Evolutionary conservation across 2,329 filamentous ascomycete genomes (phyloP).

Genomic region (Pseudogymnoascus sp.): DNA sequence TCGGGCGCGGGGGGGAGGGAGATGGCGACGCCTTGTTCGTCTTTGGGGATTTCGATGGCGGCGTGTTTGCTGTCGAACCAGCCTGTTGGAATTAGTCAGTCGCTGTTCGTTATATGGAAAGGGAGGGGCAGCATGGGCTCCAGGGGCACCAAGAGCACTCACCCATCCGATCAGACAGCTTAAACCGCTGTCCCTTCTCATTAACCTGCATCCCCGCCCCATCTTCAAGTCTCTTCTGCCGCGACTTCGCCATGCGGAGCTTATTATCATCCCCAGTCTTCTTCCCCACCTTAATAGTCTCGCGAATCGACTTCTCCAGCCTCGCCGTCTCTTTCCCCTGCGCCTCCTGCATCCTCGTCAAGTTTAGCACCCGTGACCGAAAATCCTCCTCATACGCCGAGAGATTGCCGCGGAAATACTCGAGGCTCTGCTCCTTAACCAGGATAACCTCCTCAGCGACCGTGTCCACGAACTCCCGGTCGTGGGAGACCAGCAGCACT

Average conservation of each 20-base stretch:
- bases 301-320: conserved; percentile 67
- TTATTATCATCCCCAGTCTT: conserved; percentile 77
- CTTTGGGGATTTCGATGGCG: conserved; percentile 57
- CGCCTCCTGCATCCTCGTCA: conserved; percentile 70
- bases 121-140: neutral
- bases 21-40: conserved; percentile 50
- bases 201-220: conserved; percentile 68
- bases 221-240: conserved; percentile 78
- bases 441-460: conserved; percentile 70
- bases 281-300: conserved; percentile 67
- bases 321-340: conserved; percentile 74
- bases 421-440: conserved; percentile 60
- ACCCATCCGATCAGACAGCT: conserved; percentile 43
- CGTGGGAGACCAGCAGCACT: conserved; percentile 73
- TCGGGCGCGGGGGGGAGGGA: conserved; percentile 55
- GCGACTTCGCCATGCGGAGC: conserved; percentile 72
- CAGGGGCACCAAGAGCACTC: neutral
- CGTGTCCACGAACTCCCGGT: conserved; percentile 69
- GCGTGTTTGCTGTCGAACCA: conserved; percentile 42
- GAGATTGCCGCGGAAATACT: conserved; percentile 68
- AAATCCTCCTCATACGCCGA: conserved; percentile 61
- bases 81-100: neutral
- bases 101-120: neutral
- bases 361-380: conserved; percentile 57
- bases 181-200: conserved; percentile 66